phyloP scores from a whole-genome alignment of 1,284 basidiomycete species.

The Apiotrichum porosum region DNA sequence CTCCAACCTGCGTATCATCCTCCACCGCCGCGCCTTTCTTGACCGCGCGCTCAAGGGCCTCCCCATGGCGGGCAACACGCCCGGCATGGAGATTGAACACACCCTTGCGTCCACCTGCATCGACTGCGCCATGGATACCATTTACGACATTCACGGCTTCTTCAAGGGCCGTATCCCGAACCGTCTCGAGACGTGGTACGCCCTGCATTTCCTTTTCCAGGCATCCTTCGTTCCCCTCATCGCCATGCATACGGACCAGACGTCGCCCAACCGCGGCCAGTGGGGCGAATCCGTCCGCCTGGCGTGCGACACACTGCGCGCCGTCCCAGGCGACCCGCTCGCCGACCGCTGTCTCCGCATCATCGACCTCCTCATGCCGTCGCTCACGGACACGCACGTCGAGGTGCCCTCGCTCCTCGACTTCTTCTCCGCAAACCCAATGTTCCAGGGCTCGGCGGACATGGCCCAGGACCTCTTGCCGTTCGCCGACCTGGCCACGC shows the following conservation, averaged over 20 bases:
- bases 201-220: constrained; percentile 29
- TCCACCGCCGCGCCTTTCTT: constrained; percentile 19
- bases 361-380: constrained; percentile 15
- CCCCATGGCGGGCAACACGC: constrained; percentile 3
- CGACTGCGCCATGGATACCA: constrained; percentile 16
- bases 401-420: constrained; percentile 6
- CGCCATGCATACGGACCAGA: constrained; percentile 19
- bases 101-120: constrained; percentile 14
- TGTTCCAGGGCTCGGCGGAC: constrained; percentile 7
- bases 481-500: constrained; percentile 16
- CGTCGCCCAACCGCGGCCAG: neutral
- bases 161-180: constrained; percentile 12
- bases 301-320: constrained; percentile 13
- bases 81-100: constrained; percentile 6
- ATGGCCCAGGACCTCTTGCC: constrained; percentile 7
- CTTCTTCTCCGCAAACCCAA: constrained; percentile 10
- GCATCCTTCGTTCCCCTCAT: constrained; percentile 24
- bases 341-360: constrained; percentile 17
- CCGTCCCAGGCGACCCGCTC: constrained; percentile 13
- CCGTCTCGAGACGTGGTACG: constrained; percentile 24
- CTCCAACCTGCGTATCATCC: constrained; percentile 24
- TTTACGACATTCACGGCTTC: constrained; percentile 20
- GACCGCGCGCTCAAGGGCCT: constrained; percentile 17
- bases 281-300: constrained; percentile 16
- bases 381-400: neutral